These are phyloP conservation scores for Eleusine coracana DNA, from an alignment of 176 grass and related monocot genomes.

Conservation along the genomic window DNA sequence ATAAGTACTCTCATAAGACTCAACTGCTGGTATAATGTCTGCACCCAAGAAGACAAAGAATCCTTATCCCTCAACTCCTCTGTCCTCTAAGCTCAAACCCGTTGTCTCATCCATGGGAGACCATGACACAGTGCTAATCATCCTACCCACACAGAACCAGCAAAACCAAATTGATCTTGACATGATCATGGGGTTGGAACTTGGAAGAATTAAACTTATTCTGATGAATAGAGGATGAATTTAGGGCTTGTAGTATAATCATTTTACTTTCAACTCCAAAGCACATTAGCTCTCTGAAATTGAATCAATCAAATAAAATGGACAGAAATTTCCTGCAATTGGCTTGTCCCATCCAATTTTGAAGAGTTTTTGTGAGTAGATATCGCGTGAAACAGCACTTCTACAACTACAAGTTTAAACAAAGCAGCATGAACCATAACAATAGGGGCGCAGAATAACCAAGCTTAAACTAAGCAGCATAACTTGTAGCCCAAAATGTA, in stretches of 20 bases:
- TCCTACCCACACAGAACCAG: neutral
- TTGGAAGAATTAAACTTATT: no score
- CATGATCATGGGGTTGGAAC: neutral
- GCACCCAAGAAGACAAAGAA: no score
- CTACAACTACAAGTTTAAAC: neutral
- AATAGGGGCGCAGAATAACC: no score
- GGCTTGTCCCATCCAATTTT: neutral
- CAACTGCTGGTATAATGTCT: neutral
- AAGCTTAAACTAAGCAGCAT: neutral
- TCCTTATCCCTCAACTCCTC: neutral
- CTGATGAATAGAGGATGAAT: neutral
- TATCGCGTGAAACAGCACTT: neutral
- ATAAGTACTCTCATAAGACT: neutral
- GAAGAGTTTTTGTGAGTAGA: neutral
- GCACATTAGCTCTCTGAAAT: no score
- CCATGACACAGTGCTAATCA: neutral
- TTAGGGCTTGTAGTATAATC: neutral
- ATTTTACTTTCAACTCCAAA: neutral
- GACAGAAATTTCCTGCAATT: neutral
- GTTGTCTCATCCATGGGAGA: neutral
- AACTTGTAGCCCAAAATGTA: neutral
- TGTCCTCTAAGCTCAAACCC: neutral
- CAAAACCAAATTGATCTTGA: neutral
- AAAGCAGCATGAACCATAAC: neutral
- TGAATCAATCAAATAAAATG: neutral